phyloP scores from a whole-genome alignment of 2,329 filamentous ascomycete genomes.

The Aureobasidium sp. region DNA sequence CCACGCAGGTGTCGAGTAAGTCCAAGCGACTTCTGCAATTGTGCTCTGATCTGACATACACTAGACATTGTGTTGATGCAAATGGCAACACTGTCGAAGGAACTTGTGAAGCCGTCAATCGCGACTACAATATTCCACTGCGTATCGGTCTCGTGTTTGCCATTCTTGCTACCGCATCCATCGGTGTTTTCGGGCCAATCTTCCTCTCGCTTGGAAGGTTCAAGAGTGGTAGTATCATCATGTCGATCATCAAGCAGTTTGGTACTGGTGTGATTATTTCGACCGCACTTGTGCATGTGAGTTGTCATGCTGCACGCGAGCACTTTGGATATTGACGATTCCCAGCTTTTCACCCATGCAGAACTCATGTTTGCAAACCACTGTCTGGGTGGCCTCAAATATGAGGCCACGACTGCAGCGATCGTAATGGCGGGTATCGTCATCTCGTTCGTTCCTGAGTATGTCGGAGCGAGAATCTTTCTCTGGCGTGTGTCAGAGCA shows the following conservation, averaged over 20 bases:
- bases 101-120: slow-evolving; percentile 42
- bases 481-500: slow-evolving; percentile 13
- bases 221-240: slow-evolving; percentile 42
- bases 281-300: slow-evolving; percentile 62
- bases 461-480: slow-evolving; percentile 55
- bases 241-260: slow-evolving; percentile 63
- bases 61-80: slow-evolving; percentile 51
- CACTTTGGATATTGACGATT: background rate
- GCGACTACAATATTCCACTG: slow-evolving; percentile 61
- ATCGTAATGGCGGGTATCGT: slow-evolving; percentile 70
- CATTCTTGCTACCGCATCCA: slow-evolving; percentile 59
- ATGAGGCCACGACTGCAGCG: slow-evolving; percentile 62
- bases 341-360: slow-evolving; percentile 64
- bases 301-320: slow-evolving; percentile 20
- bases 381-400: slow-evolving; percentile 59
- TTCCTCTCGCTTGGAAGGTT: slow-evolving; percentile 51
- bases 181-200: slow-evolving; percentile 65
- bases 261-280: slow-evolving; percentile 67
- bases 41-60: slow-evolving; percentile 25
- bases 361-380: slow-evolving; percentile 64
- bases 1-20: slow-evolving; percentile 68
- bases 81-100: slow-evolving; percentile 27
- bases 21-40: slow-evolving; percentile 14
- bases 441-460: slow-evolving; percentile 66
- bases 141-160: slow-evolving; percentile 67